A percentile compares a stretch with the other conserved stretches of the same genome.
These are phyloP conservation scores for Talaromyces rugulosus DNA, from an alignment of 2,329 filamentous ascomycete genomes.

Conservation along the genomic window DNA sequence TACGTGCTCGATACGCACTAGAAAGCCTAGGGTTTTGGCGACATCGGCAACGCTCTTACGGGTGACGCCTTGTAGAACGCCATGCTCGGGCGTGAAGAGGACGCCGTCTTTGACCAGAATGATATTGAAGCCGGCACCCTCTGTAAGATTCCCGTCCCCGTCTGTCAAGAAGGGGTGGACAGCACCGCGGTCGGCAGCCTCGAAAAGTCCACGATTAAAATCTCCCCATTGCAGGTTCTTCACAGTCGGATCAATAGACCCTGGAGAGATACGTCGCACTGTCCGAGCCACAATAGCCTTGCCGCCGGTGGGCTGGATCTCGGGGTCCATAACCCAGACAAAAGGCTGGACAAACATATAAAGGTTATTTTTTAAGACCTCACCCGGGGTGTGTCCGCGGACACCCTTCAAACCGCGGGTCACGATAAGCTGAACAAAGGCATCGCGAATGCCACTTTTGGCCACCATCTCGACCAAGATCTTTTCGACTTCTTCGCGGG, in stretches of 20 bases:
- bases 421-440: slow-evolving; percentile 50
- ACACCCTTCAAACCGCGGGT: slow-evolving; percentile 46
- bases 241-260: slow-evolving; percentile 48
- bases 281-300: slow-evolving; percentile 44
- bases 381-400: slow-evolving; percentile 30
- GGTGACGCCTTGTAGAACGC: slow-evolving; percentile 48
- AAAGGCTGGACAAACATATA: slow-evolving; percentile 50
- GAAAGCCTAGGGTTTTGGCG: slow-evolving; percentile 29
- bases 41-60: slow-evolving; percentile 47
- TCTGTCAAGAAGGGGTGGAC: slow-evolving; percentile 49
- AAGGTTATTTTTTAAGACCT: slow-evolving; percentile 34
- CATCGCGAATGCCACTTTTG: slow-evolving; percentile 46
- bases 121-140: slow-evolving; percentile 49
- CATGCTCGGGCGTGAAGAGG: slow-evolving; percentile 45
- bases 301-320: slow-evolving; percentile 38
- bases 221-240: slow-evolving; percentile 54
- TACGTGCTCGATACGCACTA: slow-evolving; percentile 39
- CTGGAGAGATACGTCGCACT: slow-evolving; percentile 43
- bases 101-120: slow-evolving; percentile 43
- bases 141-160: slow-evolving; percentile 46
- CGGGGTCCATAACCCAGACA: slow-evolving; percentile 49
- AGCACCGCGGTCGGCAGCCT: slow-evolving; percentile 46
- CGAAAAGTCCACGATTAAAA: slow-evolving; percentile 42
- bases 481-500: slow-evolving; percentile 35
- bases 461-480: slow-evolving; percentile 44